These are phyloP conservation scores for Mycena chlorophos DNA, from an alignment of 768 basidiomycete species.

Conservation along the genomic window DNA sequence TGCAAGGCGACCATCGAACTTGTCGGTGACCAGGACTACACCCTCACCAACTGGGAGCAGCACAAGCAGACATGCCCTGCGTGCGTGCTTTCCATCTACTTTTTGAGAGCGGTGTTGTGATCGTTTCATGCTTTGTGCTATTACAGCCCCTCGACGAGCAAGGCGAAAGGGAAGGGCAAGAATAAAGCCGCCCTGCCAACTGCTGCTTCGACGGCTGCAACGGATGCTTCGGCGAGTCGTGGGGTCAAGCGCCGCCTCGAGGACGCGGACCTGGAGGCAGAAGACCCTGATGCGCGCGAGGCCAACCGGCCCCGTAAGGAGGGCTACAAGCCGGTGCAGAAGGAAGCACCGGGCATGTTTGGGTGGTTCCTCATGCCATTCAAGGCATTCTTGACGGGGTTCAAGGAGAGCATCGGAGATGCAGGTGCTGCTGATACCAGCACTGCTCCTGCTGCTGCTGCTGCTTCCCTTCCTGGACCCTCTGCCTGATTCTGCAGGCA, in stretches of 20 bases:
- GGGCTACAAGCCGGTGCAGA: constrained; percentile 42
- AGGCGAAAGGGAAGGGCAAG: constrained; percentile 7
- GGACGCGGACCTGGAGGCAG: constrained; percentile 34
- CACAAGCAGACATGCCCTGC: constrained; percentile 56
- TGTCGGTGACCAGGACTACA: constrained; percentile 56
- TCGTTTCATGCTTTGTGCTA: constrained; percentile 7
- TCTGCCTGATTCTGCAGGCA: no score
- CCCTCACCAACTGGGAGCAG: constrained; percentile 58
- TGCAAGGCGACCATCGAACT: constrained; percentile 50
- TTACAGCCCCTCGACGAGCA: constrained; percentile 9
- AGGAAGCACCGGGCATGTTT: constrained; percentile 47
- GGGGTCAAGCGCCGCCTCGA: constrained; percentile 54
- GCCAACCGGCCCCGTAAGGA: constrained; percentile 54
- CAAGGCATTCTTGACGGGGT: constrained; percentile 65
- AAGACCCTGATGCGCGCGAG: constrained; percentile 43
- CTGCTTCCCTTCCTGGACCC: no score
- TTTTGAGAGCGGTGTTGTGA: neutral
- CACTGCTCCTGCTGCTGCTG: no score
- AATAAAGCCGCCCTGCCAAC: constrained; percentile 11
- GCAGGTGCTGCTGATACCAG: neutral
- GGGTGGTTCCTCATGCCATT: constrained; percentile 66
- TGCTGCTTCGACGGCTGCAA: constrained; percentile 41
- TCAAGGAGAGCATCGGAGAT: constrained; percentile 56
- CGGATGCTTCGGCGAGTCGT: constrained; percentile 24
- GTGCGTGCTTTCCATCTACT: constrained; percentile 19